Conservation (phyloP, 2,329 filamentous ascomycete genomes). For the Eutypa lata region DNA sequence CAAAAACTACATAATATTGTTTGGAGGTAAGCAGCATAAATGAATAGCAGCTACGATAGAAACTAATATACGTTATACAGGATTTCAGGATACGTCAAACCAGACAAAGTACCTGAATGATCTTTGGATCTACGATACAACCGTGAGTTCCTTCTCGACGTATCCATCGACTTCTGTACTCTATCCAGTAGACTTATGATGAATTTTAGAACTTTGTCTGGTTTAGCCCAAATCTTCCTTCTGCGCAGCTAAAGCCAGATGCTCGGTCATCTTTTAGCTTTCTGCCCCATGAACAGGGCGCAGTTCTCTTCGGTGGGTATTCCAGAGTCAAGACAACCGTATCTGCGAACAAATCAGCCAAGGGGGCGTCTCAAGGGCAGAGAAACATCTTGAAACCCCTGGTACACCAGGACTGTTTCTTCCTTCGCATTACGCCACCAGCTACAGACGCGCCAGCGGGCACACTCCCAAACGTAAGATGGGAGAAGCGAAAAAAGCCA, state of each 20-base stretch:
- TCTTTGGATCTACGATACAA: constrained; percentile 92
- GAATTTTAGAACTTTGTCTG: constrained; percentile 68
- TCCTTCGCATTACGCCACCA: constrained; percentile 76
- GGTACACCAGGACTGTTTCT: constrained; percentile 94
- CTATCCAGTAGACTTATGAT: constrained; percentile 9
- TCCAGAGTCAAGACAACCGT: constrained; percentile 78
- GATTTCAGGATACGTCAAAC: constrained; percentile 95
- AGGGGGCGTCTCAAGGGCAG: constrained; percentile 57
- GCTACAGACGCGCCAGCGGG: constrained; percentile 62
- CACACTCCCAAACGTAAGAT: constrained; percentile 70
- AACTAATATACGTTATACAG: constrained; percentile 16
- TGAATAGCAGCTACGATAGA: too few relatives aligned
- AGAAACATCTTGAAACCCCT: constrained; percentile 79
- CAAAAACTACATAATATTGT: constrained; percentile 95
- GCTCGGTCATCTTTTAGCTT: constrained; percentile 88
- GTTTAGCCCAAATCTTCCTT: constrained; percentile 72
- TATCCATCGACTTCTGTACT: neutral
- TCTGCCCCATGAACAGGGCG: constrained; percentile 84
- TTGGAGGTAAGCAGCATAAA: constrained; percentile 55
- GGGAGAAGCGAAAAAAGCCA: constrained; percentile 91
- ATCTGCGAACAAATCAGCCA: constrained; percentile 59
- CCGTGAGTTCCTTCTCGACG: constrained; percentile 19
- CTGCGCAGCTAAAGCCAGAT: constrained; percentile 83
- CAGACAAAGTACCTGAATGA: constrained; percentile 92
- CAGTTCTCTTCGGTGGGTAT: constrained; percentile 90